Evolutionary conservation across 108 stramenopile species (phyloP).

Genomic region (Skeletonema potamos): DNA sequence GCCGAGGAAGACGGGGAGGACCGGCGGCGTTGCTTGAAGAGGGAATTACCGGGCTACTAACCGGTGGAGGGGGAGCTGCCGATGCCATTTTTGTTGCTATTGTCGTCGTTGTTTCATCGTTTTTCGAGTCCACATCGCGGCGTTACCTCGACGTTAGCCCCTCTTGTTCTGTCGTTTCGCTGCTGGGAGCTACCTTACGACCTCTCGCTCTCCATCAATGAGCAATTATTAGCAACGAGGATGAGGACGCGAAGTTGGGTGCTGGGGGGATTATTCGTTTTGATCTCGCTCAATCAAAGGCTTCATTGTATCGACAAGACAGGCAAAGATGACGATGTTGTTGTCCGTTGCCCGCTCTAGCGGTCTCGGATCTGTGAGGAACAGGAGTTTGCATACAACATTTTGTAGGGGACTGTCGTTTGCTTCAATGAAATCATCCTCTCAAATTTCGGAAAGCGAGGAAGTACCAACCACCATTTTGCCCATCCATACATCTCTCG

Average conservation of each 20-base stretch:
- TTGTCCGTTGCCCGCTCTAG: background rate
- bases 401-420: background rate
- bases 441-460: background rate
- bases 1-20: conserved; percentile 13
- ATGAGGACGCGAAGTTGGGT: too few relatives aligned
- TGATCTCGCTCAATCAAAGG: too few relatives aligned
- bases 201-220: too few relatives aligned
- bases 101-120: background rate
- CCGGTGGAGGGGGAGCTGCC: background rate
- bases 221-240: too few relatives aligned
- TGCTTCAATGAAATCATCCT: background rate
- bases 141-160: too few relatives aligned
- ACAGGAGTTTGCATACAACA: background rate
- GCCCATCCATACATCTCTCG: conserved; percentile 54
- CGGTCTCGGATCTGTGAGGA: background rate
- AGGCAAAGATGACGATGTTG: background rate
- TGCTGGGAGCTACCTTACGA: too few relatives aligned
- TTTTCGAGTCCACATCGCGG: too few relatives aligned
- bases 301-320: background rate
- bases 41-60: conserved; percentile 1
- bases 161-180: too few relatives aligned
- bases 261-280: too few relatives aligned
- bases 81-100: background rate
- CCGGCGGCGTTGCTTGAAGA: conserved; percentile 5
- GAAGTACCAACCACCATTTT: conserved; percentile 7